A percentile compares a stretch with the other conserved stretches of the same genome.
phyloP scores from a whole-genome alignment of 768 basidiomycete species.

The Psilocybe cubensis region DNA sequence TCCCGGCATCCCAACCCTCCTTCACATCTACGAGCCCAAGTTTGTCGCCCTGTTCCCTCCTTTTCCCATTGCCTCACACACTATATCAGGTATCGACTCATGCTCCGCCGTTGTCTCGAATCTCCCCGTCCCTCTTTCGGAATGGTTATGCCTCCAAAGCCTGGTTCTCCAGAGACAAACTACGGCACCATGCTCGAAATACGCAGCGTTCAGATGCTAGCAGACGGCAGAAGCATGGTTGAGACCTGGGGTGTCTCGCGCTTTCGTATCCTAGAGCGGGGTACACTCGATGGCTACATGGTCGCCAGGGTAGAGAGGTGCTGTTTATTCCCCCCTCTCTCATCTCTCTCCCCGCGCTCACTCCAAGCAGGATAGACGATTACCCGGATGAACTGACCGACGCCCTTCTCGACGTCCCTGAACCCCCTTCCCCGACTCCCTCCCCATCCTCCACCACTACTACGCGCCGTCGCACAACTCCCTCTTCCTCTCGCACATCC shows the following conservation, averaged over 20 bases:
- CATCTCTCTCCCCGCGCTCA: conserved; percentile 3
- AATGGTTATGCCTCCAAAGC: conserved; percentile 79
- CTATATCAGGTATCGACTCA: conserved; percentile 75
- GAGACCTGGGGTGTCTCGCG: conserved; percentile 68
- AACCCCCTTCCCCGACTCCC: conserved; percentile 7
- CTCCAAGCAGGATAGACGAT: conserved; percentile 34
- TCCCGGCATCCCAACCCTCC: conserved; percentile 85
- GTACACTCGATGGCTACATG: conserved; percentile 87
- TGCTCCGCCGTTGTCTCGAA: conserved; percentile 95
- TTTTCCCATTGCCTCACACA: not conserved
- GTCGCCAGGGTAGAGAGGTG: conserved; percentile 80
- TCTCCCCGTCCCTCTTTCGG: conserved; percentile 81
- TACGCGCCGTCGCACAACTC: not conserved
- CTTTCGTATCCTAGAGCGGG: conserved; percentile 86
- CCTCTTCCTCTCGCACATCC: not conserved
- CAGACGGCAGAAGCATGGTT: conserved; percentile 88
- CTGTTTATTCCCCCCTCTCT: conserved; percentile 10
- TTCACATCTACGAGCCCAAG: conserved; percentile 95
- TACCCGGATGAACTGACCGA: conserved; percentile 42
- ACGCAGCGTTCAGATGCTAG: conserved; percentile 79
- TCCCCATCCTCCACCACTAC: conserved; percentile 8
- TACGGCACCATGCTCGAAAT: conserved; percentile 97
- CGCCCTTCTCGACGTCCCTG: conserved; percentile 8
- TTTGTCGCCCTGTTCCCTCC: conserved; percentile 5
- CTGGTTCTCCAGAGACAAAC: conserved; percentile 47